phyloP scores from a whole-genome alignment of 805 yeast genomes.

The Candida taoyuanica region DNA sequence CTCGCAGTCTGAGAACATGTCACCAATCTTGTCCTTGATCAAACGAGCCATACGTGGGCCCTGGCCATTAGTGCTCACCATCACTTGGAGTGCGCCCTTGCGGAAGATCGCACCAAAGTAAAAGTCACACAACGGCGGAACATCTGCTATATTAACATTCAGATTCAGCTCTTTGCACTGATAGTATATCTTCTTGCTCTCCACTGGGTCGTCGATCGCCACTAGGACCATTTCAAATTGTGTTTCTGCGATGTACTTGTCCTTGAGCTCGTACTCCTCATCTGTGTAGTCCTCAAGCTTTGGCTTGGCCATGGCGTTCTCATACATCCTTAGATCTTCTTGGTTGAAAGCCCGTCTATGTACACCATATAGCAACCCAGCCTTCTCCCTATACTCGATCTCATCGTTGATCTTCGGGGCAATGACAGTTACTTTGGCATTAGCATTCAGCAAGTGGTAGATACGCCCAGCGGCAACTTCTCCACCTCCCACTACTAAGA shows the following conservation, averaged over 20 bases:
- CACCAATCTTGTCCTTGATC: constrained; percentile 51
- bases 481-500: constrained; percentile 73
- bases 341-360: constrained; percentile 40
- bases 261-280: constrained; percentile 26
- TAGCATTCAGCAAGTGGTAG: constrained; percentile 59
- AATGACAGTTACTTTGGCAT: constrained; percentile 65
- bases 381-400: constrained; percentile 29
- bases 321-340: constrained; percentile 48
- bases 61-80: constrained; percentile 81
- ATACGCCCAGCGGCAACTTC: constrained; percentile 73
- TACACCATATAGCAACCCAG: constrained; percentile 42
- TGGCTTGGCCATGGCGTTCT: constrained; percentile 18
- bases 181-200: constrained; percentile 54
- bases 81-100: constrained; percentile 67
- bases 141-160: constrained; percentile 78
- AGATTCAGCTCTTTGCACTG: constrained; percentile 41
- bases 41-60: constrained; percentile 71
- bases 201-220: constrained; percentile 66
- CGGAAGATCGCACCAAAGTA: constrained; percentile 78
- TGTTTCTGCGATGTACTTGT: constrained; percentile 26
- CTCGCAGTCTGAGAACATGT: constrained; percentile 35
- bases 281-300: constrained; percentile 11
- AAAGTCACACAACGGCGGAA: constrained; percentile 79
- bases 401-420: constrained; percentile 38
- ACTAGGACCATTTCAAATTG: constrained; percentile 64